These are phyloP conservation scores for Candida saitoana DNA, from an alignment of 805 yeast genomes.

Conservation along the genomic window DNA sequence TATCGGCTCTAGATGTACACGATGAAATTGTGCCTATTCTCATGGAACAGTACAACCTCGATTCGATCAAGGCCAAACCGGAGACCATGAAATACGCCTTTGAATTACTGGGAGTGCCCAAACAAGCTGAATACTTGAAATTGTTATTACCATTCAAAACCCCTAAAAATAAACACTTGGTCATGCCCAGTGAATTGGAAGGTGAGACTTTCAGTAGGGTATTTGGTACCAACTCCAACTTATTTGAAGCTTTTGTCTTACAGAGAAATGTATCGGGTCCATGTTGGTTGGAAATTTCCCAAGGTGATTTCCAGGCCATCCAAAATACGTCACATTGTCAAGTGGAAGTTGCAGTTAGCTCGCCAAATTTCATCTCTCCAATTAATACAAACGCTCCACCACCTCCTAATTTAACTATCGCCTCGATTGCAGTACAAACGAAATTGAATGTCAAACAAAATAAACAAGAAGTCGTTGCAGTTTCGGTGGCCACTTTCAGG, in stretches of 20 bases:
- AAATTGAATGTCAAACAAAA: conserved; percentile 68
- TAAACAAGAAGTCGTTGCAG: conserved; percentile 83
- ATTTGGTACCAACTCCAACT: conserved; percentile 69
- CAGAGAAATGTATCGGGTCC: conserved; percentile 93
- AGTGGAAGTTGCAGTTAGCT: conserved; percentile 60
- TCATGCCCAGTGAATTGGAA: conserved; percentile 57
- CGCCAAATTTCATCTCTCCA: conserved; percentile 48
- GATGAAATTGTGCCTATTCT: conserved; percentile 71
- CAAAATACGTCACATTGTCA: conserved; percentile 74
- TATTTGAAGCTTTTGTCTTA: conserved; percentile 83
- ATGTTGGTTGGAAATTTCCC: conserved; percentile 81
- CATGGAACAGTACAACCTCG: conserved; percentile 58
- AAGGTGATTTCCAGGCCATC: conserved; percentile 55
- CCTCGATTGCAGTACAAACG: conserved; percentile 78
- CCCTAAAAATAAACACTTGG: conserved; percentile 45
- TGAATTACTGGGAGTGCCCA: conserved; percentile 76
- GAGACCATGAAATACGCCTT: conserved; percentile 81
- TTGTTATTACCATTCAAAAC: conserved; percentile 72
- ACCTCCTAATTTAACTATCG: conserved; percentile 63
- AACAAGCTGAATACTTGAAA: conserved; percentile 73
- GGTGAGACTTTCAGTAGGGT: conserved; percentile 77
- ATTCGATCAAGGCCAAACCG: conserved; percentile 63
- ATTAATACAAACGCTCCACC: conserved; percentile 42
- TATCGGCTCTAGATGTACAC: conserved; percentile 62
- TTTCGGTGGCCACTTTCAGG: conserved; percentile 69